A percentile compares a stretch with the other conserved stretches of the same genome.
Conservation (phyloP, 2,329 filamentous ascomycete species). For the Claviceps citrina region DNA sequence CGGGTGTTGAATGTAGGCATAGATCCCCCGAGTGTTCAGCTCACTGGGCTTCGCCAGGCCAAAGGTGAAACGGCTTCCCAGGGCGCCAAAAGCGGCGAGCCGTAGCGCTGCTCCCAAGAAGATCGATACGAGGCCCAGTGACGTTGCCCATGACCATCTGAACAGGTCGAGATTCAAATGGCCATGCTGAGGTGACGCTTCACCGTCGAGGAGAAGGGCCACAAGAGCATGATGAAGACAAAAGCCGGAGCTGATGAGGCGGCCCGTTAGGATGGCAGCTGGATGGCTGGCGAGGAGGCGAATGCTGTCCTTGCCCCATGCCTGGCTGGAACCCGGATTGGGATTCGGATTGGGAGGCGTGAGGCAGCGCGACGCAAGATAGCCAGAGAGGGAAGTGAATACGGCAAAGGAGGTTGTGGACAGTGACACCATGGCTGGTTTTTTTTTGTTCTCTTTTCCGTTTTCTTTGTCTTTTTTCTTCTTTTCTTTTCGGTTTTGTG, state of each 20-base stretch:
- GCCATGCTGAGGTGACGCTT: not conserved
- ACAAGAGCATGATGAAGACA: not conserved
- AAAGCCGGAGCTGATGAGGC: not conserved
- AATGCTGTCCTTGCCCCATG: conserved; percentile 4
- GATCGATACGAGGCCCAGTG: conserved; percentile 17
- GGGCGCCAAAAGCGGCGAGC: conserved; percentile 24
- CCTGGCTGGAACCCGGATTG: not conserved
- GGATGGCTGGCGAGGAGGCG: not conserved
- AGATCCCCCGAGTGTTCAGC: conserved; percentile 31
- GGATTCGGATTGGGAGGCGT: conserved; percentile 2
- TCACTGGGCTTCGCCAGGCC: conserved; percentile 29
- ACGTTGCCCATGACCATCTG: conserved; percentile 19
- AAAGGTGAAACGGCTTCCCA: conserved; percentile 40
- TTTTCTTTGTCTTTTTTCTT: not conserved
- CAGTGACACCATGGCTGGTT: conserved; percentile 2
- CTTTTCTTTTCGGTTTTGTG: no score
- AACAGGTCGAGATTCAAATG: conserved; percentile 15
- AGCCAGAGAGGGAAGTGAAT: conserved; percentile 1
- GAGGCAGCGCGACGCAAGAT: not conserved
- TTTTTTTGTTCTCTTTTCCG: no score
- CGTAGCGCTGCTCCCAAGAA: conserved; percentile 17
- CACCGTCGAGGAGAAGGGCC: not conserved
- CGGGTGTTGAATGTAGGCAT: conserved; percentile 35
- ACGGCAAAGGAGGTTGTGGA: conserved; percentile 3
- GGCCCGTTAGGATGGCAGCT: not conserved